These are phyloP conservation scores for Fusarium sp. DNA, from an alignment of 2,329 filamentous ascomycete genomes.

Conservation along the genomic window DNA sequence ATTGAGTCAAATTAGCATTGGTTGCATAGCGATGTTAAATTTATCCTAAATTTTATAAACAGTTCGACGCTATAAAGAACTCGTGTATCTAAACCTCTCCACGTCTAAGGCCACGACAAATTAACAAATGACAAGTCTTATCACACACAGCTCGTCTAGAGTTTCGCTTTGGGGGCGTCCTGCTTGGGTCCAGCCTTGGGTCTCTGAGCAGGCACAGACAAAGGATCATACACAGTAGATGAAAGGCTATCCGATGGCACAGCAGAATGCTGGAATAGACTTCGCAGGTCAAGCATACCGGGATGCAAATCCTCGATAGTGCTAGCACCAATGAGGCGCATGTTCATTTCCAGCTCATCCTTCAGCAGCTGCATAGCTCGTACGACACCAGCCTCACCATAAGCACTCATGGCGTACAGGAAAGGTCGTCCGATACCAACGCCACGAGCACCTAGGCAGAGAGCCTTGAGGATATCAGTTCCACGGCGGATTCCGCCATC, in stretches of 20 bases:
- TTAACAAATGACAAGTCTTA: slow-evolving; percentile 2
- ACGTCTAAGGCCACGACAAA: slow-evolving; percentile 20
- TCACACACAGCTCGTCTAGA: slow-evolving; percentile 49
- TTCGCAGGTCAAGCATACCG: slow-evolving; percentile 80
- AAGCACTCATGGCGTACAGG: slow-evolving; percentile 94
- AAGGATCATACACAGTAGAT: slow-evolving; percentile 62
- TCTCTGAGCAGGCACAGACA: slow-evolving; percentile 62
- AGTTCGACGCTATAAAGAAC: slow-evolving; percentile 18
- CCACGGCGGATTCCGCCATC: slow-evolving; percentile 91
- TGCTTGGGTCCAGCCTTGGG: slow-evolving; percentile 47
- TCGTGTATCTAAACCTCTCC: slow-evolving; percentile 30
- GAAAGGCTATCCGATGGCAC: slow-evolving; percentile 61
- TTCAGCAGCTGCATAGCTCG: slow-evolving; percentile 91
- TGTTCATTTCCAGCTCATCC: slow-evolving; percentile 99
- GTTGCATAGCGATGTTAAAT: slow-evolving; percentile 23
- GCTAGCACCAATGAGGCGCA: slow-evolving; percentile 88
- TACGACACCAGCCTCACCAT: slow-evolving; percentile 87
- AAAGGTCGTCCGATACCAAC: slow-evolving; percentile 96
- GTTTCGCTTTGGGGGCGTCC: slow-evolving; percentile 51
- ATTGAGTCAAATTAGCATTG: background rate
- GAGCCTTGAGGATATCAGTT: slow-evolving; percentile 94
- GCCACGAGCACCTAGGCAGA: slow-evolving; percentile 90
- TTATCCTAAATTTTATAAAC: slow-evolving; percentile 1
- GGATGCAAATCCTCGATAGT: slow-evolving; percentile 82
- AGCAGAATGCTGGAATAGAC: slow-evolving; percentile 65